Base-by-base conservation (phyloP, 1,284 basidiomycete genomes). In the Tilletia walkeri region DNA sequence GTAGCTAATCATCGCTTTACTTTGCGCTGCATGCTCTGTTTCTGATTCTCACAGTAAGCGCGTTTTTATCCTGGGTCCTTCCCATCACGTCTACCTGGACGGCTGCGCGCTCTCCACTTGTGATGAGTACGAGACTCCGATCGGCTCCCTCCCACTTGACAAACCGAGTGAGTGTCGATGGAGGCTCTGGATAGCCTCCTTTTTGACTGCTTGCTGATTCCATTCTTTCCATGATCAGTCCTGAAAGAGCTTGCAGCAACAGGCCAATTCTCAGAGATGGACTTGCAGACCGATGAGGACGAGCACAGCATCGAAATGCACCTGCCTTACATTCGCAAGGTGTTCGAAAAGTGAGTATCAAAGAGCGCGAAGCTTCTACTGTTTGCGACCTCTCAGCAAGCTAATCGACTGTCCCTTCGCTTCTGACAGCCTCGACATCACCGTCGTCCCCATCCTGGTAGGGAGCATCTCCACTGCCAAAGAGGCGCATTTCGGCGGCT, bases 251-350 rank as follows among this genome's bases (percentile, higher is more conserved):
- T 99, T 16, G 86, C 86, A 59, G 84, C 83, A 2, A 92, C 92
- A 0, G 89, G 89, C 0, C 85, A 89, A 69, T 99, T 99, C 79
- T 86, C 86, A 47, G 85, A 87, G 30, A 91, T 98, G 89, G 86
- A 85, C 18, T 75, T 87, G 1, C 78, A 85, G 0, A 89, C 89
- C 1, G 96, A 99, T 80, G 93, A 95, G 83, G 92, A 91, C 50
- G 96, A 99, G 80, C 96, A 99, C 84, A 95, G 92, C 80, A 90
- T 99, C 67, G 96, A 99, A 85, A 95, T 99, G 93, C 95, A 98
- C 78, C 86, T 96, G 14, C 94, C 95, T 2, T 98, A 95, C 83
- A 87, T 99, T 48, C 88, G 92, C 67, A 93, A 94, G 82, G 86
- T 92, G 9, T 97, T 97, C 76, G 86, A 91, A 81, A 88, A 88